Percentiles rank a stretch among this genome's conserved stretches.
phyloP scores from a whole-genome alignment of 176 grass and related monocot genomes.

The Melocanna baccifera region DNA sequence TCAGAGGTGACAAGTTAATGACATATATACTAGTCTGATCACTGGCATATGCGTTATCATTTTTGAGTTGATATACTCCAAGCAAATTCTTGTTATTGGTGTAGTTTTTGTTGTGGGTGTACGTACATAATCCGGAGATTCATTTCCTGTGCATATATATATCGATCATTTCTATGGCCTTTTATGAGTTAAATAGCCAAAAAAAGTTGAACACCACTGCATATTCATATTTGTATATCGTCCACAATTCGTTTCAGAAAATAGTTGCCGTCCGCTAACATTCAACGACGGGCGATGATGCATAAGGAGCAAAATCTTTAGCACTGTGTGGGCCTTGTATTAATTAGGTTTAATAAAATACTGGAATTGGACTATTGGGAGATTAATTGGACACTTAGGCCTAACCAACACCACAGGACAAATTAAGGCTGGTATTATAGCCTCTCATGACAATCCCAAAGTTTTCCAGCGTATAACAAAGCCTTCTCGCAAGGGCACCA shows the following conservation, averaged over 20 bases:
- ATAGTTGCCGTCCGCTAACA: not conserved
- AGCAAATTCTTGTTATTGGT: conserved; percentile 27
- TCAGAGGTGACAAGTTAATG: conserved; percentile 53
- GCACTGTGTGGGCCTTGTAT: conserved; percentile 41
- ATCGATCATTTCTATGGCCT: not conserved
- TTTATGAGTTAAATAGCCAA: not conserved
- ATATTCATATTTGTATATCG: not conserved
- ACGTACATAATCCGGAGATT: conserved; percentile 13
- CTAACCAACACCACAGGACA: conserved; percentile 42
- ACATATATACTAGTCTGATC: conserved; percentile 59
- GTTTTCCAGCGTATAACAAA: conserved; percentile 15
- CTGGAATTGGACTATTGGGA: conserved; percentile 27
- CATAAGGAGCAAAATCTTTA: conserved; percentile 28
- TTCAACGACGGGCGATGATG: conserved; percentile 2
- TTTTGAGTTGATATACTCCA: conserved; percentile 44
- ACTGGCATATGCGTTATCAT: conserved; percentile 36
- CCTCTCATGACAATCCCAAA: not conserved
- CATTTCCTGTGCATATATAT: conserved; percentile 17
- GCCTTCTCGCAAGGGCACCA: not conserved
- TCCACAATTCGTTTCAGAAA: not conserved
- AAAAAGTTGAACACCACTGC: not conserved
- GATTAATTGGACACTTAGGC: conserved; percentile 32
- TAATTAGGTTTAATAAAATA: conserved; percentile 44
- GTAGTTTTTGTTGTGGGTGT: conserved; percentile 1
- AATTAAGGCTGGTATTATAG: conserved; percentile 2